Evolutionary conservation across 257 asterid genomes (phyloP).

Genomic region (Solanum gandarillasii): DNA sequence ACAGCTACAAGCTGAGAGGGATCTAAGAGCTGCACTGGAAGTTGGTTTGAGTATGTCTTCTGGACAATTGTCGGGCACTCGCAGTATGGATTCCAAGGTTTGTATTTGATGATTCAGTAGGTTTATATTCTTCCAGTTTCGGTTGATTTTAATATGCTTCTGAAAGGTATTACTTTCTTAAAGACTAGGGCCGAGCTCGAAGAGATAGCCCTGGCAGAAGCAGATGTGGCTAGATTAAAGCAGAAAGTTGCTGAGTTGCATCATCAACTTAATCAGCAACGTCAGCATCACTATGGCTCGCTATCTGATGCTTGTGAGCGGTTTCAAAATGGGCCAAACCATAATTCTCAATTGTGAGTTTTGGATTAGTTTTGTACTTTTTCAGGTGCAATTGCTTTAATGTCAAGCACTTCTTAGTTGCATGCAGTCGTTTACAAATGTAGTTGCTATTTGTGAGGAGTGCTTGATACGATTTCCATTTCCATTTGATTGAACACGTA

Average conservation of each 20-base stretch:
- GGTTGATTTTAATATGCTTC: neutral
- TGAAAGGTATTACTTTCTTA: conserved; percentile 3
- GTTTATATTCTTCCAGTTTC: neutral
- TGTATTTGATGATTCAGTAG: conserved; percentile 2
- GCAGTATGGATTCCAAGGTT: conserved; percentile 91
- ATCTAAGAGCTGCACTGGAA: conserved; percentile 87
- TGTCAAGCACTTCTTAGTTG: neutral
- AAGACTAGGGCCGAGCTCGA: conserved; percentile 97
- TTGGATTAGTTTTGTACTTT: neutral
- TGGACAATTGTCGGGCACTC: conserved; percentile 68
- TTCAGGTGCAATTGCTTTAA: neutral
- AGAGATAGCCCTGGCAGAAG: conserved; percentile 98
- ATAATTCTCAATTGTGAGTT: conserved; percentile 54
- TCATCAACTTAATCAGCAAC: conserved; percentile 92
- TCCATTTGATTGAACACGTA: neutral
- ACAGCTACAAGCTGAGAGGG: conserved; percentile 97
- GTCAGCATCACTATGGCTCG: conserved; percentile 80
- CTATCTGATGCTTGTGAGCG: conserved; percentile 63
- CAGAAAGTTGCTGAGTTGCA: conserved; percentile 97
- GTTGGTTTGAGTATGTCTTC: conserved; percentile 95
- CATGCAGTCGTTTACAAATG: neutral
- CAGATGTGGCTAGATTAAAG: conserved; percentile 91
- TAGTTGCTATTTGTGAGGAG: neutral
- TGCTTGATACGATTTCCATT: neutral
- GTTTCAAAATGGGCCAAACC: conserved; percentile 43